Percentiles rank a stretch among this genome's conserved stretches.
Evolutionary conservation across 768 basidiomycete species (phyloP).

Genomic region (Atractiella rhizophila): DNA sequence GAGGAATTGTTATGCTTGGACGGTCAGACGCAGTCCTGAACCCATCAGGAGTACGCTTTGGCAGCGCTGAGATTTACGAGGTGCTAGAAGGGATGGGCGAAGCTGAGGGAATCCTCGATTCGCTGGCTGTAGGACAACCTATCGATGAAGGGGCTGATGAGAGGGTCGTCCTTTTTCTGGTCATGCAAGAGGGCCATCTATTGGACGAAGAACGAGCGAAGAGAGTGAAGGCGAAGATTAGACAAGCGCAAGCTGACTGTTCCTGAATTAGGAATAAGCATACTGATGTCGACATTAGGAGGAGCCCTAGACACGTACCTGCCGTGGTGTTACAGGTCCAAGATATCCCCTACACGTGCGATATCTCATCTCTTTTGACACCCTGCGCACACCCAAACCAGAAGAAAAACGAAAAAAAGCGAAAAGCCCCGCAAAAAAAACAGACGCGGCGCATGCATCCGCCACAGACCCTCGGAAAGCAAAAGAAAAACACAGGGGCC

Average conservation of each 20-base stretch:
- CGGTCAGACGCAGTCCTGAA: conserved; percentile 64
- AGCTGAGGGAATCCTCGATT: conserved; percentile 31
- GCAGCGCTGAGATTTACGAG: conserved; percentile 55
- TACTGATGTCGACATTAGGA: conserved; percentile 18
- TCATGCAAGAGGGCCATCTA: conserved; percentile 30
- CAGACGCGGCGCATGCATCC: too few species aligned
- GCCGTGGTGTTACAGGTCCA: conserved; percentile 10
- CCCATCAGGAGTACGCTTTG: conserved; percentile 59
- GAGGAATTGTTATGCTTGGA: conserved; percentile 57
- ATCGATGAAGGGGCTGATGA: conserved; percentile 42
- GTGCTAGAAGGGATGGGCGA: conserved; percentile 39
- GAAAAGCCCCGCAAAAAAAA: conserved; percentile 56
- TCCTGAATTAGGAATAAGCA: background rate
- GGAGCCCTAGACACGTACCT: conserved; percentile 54
- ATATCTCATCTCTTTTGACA: background rate
- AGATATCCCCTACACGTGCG: background rate
- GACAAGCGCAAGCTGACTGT: conserved; percentile 20
- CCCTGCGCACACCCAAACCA: conserved; percentile 27
- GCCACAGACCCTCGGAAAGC: too few species aligned
- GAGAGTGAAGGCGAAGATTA: too few species aligned
- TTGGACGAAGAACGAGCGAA: conserved; percentile 32
- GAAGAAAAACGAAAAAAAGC: conserved; percentile 54
- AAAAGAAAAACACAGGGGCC: too few species aligned
- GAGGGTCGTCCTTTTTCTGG: conserved; percentile 49
- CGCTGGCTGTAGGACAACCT: conserved; percentile 44